Base-by-base conservation (phyloP, 1,284 basidiomycete genomes). In the Trichosporon inkin region DNA sequence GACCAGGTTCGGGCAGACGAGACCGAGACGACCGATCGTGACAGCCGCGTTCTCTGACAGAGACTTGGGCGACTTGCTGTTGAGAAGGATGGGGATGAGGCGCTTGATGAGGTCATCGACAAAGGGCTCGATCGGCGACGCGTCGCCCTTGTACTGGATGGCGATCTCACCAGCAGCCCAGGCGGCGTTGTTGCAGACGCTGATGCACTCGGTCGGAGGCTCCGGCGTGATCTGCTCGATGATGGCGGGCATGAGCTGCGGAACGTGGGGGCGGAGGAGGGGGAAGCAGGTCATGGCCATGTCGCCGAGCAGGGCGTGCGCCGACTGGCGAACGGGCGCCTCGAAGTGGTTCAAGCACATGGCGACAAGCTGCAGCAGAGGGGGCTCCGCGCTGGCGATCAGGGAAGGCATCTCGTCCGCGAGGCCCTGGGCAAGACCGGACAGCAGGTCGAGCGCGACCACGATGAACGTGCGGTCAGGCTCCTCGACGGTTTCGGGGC, bases 141-240 rank as follows among this genome's bases (percentile, higher is more conserved):
- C 62, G 62, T 77, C 72, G 22, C 62, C 66, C 35, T 66, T 88
- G 73, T 89, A 92, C 56, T 91, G 87, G 67, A 94, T 79, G 10
- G 96, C 92, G 51, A 99, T 91, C 79, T 99, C 96, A 52, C 96
- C 96, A 13, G 95, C 92, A 17, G 92, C 93, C 96, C 96, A 99
- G 1, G 95, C 94, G n/a, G 96, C 96, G 74, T 99, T 99, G 80
- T 99, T 99, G 79, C 92, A 96, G 11, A 96, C 96, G 66, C 90
- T 93, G 63, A 98, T 86, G 73, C 93, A 92, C 19, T 60, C 59
- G 38, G 49, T 51, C 3, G 90, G 89, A 1, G 74, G 72, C 55
- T 77, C 72, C 57, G 73, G 69, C 66, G 93, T 89, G 63, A 99
- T 89, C 73, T 99, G 93, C 41, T 85, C 80, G 59, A 92, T 90